A percentile compares a stretch with the other conserved stretches of the same genome.
These are phyloP conservation scores for Solanum sitiens DNA, from an alignment of 257 asterid species.

Conservation along the genomic window DNA sequence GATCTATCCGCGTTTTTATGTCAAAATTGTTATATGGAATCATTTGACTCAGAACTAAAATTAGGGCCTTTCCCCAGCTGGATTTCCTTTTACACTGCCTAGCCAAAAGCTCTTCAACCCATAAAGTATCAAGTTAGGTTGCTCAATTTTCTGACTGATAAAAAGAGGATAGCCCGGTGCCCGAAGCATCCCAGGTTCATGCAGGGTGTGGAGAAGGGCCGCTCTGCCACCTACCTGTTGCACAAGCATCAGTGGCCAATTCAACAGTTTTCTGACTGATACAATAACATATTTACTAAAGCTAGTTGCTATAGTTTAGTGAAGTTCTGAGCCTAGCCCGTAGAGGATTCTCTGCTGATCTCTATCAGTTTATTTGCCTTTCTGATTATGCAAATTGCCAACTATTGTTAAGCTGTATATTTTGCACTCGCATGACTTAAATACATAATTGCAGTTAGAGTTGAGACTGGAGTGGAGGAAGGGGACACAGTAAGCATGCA, in stretches of 20 bases:
- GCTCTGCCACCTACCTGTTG: background rate
- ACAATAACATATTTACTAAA: background rate
- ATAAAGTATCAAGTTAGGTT: background rate
- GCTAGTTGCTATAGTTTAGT: background rate
- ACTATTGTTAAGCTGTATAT: background rate
- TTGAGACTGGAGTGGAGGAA: conserved; percentile 96
- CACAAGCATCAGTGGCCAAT: background rate
- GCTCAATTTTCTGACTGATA: background rate
- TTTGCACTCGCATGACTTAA: conserved; percentile 18
- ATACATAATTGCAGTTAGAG: conserved; percentile 61
- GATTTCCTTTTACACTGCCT: background rate
- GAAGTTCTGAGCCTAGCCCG: background rate
- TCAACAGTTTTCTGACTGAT: background rate
- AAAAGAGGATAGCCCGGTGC: background rate
- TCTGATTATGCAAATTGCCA: background rate
- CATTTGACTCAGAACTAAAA: background rate
- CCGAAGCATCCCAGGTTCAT: background rate
- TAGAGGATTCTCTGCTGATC: background rate
- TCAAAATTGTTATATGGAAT: background rate
- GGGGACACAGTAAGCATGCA: conserved; percentile 98
- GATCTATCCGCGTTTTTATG: background rate
- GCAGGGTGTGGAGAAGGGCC: background rate
- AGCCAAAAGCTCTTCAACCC: background rate
- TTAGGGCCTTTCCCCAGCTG: background rate
- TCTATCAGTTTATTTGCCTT: background rate